Evolutionary conservation across 805 yeast species (phyloP), one percentile per base, ranked within the genome.

Genomic region (Starmerella apis): DNA sequence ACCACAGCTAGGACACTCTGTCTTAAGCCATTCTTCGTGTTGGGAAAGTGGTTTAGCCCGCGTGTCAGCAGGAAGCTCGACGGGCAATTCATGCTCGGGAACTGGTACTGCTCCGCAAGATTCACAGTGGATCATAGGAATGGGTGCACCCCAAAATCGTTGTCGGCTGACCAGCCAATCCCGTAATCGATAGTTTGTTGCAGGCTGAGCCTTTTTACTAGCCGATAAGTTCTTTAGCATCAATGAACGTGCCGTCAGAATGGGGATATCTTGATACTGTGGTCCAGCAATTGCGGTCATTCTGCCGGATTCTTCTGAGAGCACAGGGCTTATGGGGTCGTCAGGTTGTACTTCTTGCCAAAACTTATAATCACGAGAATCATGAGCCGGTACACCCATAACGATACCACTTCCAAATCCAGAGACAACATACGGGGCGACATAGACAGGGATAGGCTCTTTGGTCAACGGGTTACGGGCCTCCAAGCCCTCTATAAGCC

Each of bases 371-470:
- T 92, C 98, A 53, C 97, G 74, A 41, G 71, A 69, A 65, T 92
- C 97, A 64, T 88, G 96, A 0, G 83, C 95, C 2, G 98, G 98
- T 59, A 94, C 86, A 1, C 98, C 98, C 97, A 92, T 90, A 0
- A 90, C 97, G 0, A 95, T 95, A 35, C 96, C 95, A 50, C 78
- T 78, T 0, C 96, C 96, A 62, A 90, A 90, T 3, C 75, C 68
- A 3, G 83, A 79, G 31, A 90, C 63, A 0, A 90, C 97, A 64
- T 88, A 92, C 0, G 96, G 95, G 0, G 97, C 96, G 2, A 75
- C 88, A 68, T 76, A 92, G 0, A 90, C 78, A 0, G 96, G 96
- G 4, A 90, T 51, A 0, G 63, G 48, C 2, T 65, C 61, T 1
- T 69, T 63, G 30, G 59, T 62, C 1, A 88, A 65, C 0, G 98